These are phyloP conservation scores for sorghum (Sorghum bicolor) DNA, from an alignment of 176 grass and related monocot genomes.

Conservation along the genomic window DNA sequence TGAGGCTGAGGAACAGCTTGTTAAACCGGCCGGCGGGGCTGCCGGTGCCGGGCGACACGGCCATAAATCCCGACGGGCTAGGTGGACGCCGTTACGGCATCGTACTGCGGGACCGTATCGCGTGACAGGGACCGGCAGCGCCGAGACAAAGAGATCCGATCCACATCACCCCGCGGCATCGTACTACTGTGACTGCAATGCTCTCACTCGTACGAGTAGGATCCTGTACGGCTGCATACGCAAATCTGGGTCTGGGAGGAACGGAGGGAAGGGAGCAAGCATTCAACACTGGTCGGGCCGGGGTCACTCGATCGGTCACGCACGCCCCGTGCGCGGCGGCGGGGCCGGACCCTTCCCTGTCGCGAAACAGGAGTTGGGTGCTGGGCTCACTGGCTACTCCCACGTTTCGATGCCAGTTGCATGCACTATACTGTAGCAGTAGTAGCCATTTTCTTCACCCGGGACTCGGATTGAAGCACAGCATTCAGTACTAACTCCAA, in stretches of 20 bases:
- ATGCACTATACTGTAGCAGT: too few relatives aligned
- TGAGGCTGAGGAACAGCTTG: not conserved
- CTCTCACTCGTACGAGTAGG: not conserved
- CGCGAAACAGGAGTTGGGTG: not conserved
- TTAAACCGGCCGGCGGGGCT: not conserved
- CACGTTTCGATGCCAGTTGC: not conserved
- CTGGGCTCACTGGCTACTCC: not conserved
- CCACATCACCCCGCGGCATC: not conserved
- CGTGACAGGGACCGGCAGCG: not conserved
- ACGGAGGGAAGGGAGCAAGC: not conserved
- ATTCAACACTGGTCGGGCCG: not conserved
- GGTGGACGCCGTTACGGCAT: not conserved
- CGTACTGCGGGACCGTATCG: not conserved
- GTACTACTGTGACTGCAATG: not conserved
- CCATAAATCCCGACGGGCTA: conserved; percentile 4
- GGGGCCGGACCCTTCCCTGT: not conserved
- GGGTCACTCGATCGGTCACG: not conserved
- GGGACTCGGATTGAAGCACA: not conserved
- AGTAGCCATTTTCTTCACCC: not conserved
- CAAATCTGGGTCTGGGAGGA: not conserved
- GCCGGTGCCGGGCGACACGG: not conserved
- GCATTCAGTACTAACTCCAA: not conserved
- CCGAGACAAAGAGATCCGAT: not conserved
- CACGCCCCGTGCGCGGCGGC: not conserved
- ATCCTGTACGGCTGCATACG: conserved; percentile 2